phyloP scores from a whole-genome alignment of 2,329 filamentous ascomycete genomes.

The Keithomyces neogunnii region DNA sequence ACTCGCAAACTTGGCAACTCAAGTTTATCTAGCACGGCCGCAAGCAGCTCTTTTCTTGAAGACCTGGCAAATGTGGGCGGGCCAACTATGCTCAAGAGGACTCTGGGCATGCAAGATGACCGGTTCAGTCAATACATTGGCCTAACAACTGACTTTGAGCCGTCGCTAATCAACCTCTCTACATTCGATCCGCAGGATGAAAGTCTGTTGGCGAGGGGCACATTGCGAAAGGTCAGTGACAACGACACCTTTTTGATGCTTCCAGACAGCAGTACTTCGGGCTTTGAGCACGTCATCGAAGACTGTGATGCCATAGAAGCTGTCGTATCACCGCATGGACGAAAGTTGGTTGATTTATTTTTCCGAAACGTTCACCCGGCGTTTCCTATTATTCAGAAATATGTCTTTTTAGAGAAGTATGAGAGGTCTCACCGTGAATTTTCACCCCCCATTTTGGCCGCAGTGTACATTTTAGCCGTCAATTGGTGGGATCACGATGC shows the following conservation, averaged over 20 bases:
- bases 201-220: conserved; percentile 60
- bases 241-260: conserved; percentile 74
- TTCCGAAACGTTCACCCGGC: conserved; percentile 73
- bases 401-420: conserved; percentile 72
- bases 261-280: conserved; percentile 63
- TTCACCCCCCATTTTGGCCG: conserved; percentile 67
- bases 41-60: conserved; percentile 56
- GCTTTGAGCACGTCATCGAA: conserved; percentile 60
- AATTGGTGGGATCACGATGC: conserved; percentile 80
- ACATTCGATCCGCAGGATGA: conserved; percentile 76
- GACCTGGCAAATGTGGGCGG: conserved; percentile 64
- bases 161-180: conserved; percentile 72
- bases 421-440: conserved; percentile 64
- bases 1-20: conserved; percentile 45
- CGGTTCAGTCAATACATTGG: conserved; percentile 79
- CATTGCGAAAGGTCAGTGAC: conserved; percentile 67
- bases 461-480: conserved; percentile 76
- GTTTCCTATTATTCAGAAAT: conserved; percentile 76
- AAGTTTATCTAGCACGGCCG: conserved; percentile 53
- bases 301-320: conserved; percentile 67
- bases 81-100: conserved; percentile 57
- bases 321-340: conserved; percentile 69
- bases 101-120: conserved; percentile 67
- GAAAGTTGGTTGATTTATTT: conserved; percentile 69
- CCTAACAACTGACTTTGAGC: conserved; percentile 75